Base-by-base conservation (phyloP, 108 stramenopile species). In the Skeletonema costatum region DNA sequence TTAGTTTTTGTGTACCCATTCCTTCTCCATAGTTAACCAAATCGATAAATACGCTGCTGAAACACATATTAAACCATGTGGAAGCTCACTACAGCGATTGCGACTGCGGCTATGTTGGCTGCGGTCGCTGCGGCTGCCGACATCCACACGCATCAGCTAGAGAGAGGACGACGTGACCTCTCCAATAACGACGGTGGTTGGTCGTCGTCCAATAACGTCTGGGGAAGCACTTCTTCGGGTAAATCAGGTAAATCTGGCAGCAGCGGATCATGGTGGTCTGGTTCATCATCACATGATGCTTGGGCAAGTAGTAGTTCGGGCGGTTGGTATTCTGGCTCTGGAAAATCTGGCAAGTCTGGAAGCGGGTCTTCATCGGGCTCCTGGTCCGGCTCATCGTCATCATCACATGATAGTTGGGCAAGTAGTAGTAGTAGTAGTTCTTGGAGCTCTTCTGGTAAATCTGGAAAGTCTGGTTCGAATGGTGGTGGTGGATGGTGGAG, bases 271-370 rank as follows among this genome's bases (percentile, higher is more conserved):
- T 41, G 39, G 39, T 41, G 12, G 2, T 42, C 44, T n/a, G 44
- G 16, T 16, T 46, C 44, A 11, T 9, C 39, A 41, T 41, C 39
- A 41, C 16, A 50, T 19, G 48, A 50, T 50, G n/a, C 16, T 50
- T 50, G 48, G 48, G 17, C 25, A 25, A 25, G 17, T 5, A 35
- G 33, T 5, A 35, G 33, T 33, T 30, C 21, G 36, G 71, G 60
- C 17, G 62, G 59, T 44, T 73, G 73, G 73, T 46, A 62, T 32
- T 25, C 35, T 61, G 16, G 32, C 14, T 19, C 71, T 30, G 39
- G 31, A 14, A 39, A 42, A 48, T 64, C 62, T 11, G 61, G 72
- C 51, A 74, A 74, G 36, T 75, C 74, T 0, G 66, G 66, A 39
- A 75, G 65, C 36, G 63, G 74, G 8, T 41, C 39, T 10, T 41